Conservation (phyloP, 148 eudicot species). For the Amaranthus hypochondriacus region DNA sequence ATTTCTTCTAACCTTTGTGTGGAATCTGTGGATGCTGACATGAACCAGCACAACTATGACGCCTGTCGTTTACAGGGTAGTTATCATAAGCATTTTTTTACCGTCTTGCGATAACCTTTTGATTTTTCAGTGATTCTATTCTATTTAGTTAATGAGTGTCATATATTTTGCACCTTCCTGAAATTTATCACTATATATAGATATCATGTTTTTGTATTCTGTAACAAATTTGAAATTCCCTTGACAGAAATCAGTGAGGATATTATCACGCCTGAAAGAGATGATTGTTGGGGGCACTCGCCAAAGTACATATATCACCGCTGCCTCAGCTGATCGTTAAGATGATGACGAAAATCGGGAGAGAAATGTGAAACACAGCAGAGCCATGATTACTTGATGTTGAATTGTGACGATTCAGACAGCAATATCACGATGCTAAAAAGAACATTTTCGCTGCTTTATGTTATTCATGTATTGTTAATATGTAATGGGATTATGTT, state of each 20-base stretch:
- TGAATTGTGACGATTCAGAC: conserved; percentile 10
- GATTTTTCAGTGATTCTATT: no score
- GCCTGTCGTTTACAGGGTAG: no score
- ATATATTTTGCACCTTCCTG: no score
- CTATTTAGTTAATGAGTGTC: no score
- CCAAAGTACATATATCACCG: conserved; percentile 27
- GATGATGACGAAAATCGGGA: conserved; percentile 21
- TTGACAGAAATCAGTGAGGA: conserved; percentile 33
- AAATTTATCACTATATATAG: no score
- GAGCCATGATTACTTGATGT: not conserved
- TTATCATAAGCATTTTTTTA: no score
- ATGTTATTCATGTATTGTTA: conserved; percentile 14
- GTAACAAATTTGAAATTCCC: not conserved
- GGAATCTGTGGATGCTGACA: no score
- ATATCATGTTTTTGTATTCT: not conserved
- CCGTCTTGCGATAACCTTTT: no score
- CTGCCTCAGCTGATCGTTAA: conserved; percentile 31
- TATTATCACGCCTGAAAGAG: conserved; percentile 34
- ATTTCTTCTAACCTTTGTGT: no score
- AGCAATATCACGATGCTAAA: conserved; percentile 11
- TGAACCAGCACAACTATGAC: no score
- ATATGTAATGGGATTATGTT: conserved; percentile 15
- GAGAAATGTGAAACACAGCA: conserved; percentile 6
- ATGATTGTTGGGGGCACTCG: conserved; percentile 33
- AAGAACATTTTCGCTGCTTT: conserved; percentile 13